Evolutionary conservation across 2,329 filamentous ascomycete species (phyloP).

Genomic region (Leptographium flavum): DNA sequence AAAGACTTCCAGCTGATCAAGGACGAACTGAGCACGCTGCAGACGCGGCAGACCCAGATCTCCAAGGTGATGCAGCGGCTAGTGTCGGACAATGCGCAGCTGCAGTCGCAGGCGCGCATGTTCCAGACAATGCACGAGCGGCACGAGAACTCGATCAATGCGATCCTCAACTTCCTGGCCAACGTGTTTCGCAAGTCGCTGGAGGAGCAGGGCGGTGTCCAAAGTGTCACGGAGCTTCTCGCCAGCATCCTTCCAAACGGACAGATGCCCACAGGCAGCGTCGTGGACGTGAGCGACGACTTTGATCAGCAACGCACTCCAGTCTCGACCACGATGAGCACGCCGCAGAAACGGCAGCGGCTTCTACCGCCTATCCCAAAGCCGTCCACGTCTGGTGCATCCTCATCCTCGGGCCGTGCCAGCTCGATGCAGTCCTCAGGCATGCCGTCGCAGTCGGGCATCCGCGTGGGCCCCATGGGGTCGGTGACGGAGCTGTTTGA

Average conservation of each 20-base stretch:
- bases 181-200: slow-evolving; percentile 92
- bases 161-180: slow-evolving; percentile 92
- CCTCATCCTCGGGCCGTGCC: not conserved
- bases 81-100: slow-evolving; percentile 71
- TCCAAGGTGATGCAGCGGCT: slow-evolving; percentile 68
- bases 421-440: not conserved
- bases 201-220: slow-evolving; percentile 62
- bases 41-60: slow-evolving; percentile 77
- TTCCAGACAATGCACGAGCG: slow-evolving; percentile 88
- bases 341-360: slow-evolving; percentile 37
- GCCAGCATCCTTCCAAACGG: slow-evolving; percentile 53
- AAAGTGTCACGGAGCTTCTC: slow-evolving; percentile 76
- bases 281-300: slow-evolving; percentile 46
- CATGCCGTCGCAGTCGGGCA: not conserved
- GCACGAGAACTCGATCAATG: slow-evolving; percentile 98
- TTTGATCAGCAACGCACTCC: slow-evolving; percentile 35
- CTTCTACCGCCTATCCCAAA: slow-evolving; percentile 38
- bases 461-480: slow-evolving; percentile 21
- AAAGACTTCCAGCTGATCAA: slow-evolving; percentile 68
- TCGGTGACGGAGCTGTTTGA: slow-evolving; percentile 49
- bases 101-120: slow-evolving; percentile 74
- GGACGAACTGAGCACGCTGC: slow-evolving; percentile 66
- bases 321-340: slow-evolving; percentile 18
- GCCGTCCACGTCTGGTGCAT: not conserved
- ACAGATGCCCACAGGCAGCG: slow-evolving; percentile 37